Base-by-base conservation (phyloP, 1,284 basidiomycete genomes). In the Ceratobasidium sp. region DNA sequence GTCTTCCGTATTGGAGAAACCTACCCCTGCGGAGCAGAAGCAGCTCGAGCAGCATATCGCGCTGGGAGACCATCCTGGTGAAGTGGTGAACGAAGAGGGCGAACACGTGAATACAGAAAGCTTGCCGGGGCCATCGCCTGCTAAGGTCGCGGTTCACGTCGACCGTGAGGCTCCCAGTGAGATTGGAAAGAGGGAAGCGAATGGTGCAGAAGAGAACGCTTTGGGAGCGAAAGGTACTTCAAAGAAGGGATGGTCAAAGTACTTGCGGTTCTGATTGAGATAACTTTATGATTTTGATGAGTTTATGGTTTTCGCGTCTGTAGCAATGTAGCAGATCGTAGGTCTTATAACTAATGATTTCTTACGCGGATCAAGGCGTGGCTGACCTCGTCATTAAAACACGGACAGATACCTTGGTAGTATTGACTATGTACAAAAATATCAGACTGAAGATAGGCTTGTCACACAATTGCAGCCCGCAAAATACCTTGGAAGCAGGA, bases 121-220 rank as follows among this genome's bases (percentile, higher is more conserved):
- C 3, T 26, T 60, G 10, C 17, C 37, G 10, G 68, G 60, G 31
- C 54, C 68, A 13, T 4, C 53, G 3, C 68, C 68, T 26, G 68
- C 68, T 6, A 58, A 45, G 54, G 68, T 47, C 2, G 68, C 68
- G 15, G 31, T 26, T 17, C 26, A 58, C 37, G 68, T 71, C n/a
- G 68, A 71, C 39, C 68, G 68, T 13, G 37, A 45, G 23, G 54
- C 68, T 8, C 68, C 53, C 8, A 71, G 35, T n/a, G 68, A 71
- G 35, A 28, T 71, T 26, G 68, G 68, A 20, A 58, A 71, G 39
- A 45, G 47, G 17, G 68, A 71, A 13, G 56, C 68, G 17, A 58
- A 58, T 20, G 37, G 68, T 15, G 47, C 53, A 28, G 68, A 37
- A 28, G 60, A 63, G 60, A 33, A 45, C 20, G 39, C 68, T 7